Evolutionary conservation across 208 protist species (phyloP).

Genomic region (Leptomonas seymouri): DNA sequence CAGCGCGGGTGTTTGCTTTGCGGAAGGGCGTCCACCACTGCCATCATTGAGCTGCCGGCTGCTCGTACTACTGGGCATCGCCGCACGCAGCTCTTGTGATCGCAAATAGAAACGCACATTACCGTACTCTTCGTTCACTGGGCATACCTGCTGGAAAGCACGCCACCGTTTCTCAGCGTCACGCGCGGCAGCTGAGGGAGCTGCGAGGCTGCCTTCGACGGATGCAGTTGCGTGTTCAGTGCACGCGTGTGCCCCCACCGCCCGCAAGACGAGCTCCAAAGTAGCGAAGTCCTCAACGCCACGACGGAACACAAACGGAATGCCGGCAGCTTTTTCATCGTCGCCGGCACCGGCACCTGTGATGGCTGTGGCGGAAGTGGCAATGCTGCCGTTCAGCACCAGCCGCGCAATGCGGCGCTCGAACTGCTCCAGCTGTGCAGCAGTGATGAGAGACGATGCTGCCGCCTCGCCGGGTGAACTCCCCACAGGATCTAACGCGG

Average conservation of each 20-base stretch:
- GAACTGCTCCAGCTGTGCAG: slow-evolving; percentile 45
- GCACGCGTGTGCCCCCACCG: slow-evolving; percentile 1
- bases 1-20: slow-evolving; percentile 29
- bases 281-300: slow-evolving; percentile 67
- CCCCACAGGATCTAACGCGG: background rate
- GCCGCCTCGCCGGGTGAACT: background rate
- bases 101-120: slow-evolving; percentile 34
- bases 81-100: background rate
- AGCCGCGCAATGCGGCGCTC: slow-evolving; percentile 55
- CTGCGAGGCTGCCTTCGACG: background rate
- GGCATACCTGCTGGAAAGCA: slow-evolving; percentile 71
- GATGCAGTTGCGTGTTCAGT: background rate
- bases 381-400: slow-evolving; percentile 34
- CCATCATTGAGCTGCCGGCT: background rate
- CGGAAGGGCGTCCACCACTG: slow-evolving; percentile 7
- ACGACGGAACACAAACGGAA: slow-evolving; percentile 60
- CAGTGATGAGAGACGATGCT: background rate
- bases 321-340: slow-evolving; percentile 1
- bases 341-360: slow-evolving; percentile 19
- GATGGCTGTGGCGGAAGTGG: slow-evolving; percentile 8
- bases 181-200: slow-evolving; percentile 1
- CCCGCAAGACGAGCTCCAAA: slow-evolving; percentile 56
- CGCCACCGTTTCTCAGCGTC: slow-evolving; percentile 48
- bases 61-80: background rate
- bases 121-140: slow-evolving; percentile 54